A percentile compares a stretch with the other conserved stretches of the same genome.
Conservation (phyloP, 257 asterid genomes). For the Echium plantagineum region DNA sequence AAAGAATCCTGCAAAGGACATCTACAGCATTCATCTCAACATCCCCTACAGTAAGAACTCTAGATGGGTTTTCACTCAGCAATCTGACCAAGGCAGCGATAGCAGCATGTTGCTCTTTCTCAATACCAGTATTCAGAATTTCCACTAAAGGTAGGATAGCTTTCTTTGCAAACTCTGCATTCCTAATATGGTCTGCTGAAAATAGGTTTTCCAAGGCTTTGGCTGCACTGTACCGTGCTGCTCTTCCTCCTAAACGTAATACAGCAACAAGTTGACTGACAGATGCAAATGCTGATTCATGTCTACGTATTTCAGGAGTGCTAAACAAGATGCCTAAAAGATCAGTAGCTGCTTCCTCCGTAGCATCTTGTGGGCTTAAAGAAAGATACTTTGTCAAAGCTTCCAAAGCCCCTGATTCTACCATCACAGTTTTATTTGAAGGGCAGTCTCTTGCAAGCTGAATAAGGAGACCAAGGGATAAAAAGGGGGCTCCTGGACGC, state of each 20-base stretch:
- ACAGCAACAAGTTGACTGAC: slow-evolving; percentile 94
- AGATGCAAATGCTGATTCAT: slow-evolving; percentile 92
- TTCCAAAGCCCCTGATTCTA: slow-evolving; percentile 91
- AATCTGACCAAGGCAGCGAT: slow-evolving; percentile 86
- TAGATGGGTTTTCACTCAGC: slow-evolving; percentile 82
- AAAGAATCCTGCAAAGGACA: slow-evolving; percentile 77
- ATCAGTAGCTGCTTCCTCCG: slow-evolving; percentile 98
- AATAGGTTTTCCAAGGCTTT: slow-evolving; percentile 91
- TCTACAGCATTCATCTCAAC: slow-evolving; percentile 95
- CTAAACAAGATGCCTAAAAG: slow-evolving; percentile 80
- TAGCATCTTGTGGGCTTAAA: slow-evolving; percentile 88
- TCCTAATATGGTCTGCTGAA: slow-evolving; percentile 89
- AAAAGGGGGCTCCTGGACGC: slow-evolving; percentile 97
- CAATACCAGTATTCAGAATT: slow-evolving; percentile 78
- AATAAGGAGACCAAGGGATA: slow-evolving; percentile 77
- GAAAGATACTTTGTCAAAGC: slow-evolving; percentile 92
- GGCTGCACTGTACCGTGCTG: slow-evolving; percentile 95
- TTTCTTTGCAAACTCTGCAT: slow-evolving; percentile 86
- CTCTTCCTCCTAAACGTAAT: slow-evolving; percentile 93
- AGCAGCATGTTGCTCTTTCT: slow-evolving; percentile 99
- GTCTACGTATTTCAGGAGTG: slow-evolving; percentile 92
- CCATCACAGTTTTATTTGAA: slow-evolving; percentile 82
- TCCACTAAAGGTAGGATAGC: slow-evolving; percentile 97
- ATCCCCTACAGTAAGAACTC: slow-evolving; percentile 87
- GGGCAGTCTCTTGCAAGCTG: slow-evolving; percentile 84